phyloP scores from a whole-genome alignment of 176 grass and related monocot genomes.

The Musa itinerans region DNA sequence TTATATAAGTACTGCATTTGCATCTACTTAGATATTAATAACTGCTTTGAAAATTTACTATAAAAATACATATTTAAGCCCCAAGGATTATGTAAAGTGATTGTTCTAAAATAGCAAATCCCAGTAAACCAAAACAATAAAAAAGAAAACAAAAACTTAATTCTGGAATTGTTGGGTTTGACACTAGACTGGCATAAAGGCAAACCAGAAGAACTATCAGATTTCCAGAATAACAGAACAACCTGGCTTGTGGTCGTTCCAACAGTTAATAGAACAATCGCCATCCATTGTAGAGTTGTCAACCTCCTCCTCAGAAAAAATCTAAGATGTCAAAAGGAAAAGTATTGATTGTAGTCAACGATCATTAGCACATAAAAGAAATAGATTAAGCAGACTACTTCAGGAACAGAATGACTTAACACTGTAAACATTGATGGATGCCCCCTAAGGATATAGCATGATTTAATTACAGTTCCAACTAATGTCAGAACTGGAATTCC shows the following conservation, averaged over 20 bases:
- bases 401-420: not conserved
- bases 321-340: conserved; percentile 40
- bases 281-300: conserved; percentile 90
- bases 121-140: not conserved
- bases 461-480: not conserved
- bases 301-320: conserved; percentile 73
- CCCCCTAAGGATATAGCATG: not conserved
- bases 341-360: not conserved
- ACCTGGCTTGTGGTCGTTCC: conserved; percentile 98
- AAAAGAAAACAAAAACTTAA: too few relatives aligned
- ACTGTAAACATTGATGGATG: not conserved
- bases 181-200: not conserved
- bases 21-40: too few relatives aligned
- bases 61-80: too few relatives aligned
- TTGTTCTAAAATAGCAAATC: too few relatives aligned
- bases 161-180: too few relatives aligned
- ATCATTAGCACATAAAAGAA: conserved; percentile 10
- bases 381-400: not conserved
- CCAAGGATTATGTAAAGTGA: too few relatives aligned
- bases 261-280: conserved; percentile 73
- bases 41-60: too few relatives aligned
- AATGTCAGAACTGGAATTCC: not conserved
- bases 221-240: conserved; percentile 6
- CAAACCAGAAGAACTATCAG: conserved; percentile 14
- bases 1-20: too few relatives aligned